phyloP scores from a whole-genome alignment of 345 rosid species.

The Garcia nutans region DNA sequence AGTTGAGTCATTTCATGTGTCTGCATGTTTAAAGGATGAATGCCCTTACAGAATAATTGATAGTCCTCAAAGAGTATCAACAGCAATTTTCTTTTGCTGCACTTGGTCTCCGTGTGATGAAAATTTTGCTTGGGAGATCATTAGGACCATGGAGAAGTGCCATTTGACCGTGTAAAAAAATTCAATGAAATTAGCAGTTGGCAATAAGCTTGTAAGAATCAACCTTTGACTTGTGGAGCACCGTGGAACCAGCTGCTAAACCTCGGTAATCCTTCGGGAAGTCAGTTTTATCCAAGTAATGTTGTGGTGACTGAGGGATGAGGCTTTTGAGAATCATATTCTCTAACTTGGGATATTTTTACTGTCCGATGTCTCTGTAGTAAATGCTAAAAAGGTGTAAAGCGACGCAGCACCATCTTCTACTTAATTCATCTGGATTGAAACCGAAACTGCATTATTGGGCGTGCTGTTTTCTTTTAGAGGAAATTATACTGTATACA shows the following conservation, averaged over 20 bases:
- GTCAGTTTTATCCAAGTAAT: neutral
- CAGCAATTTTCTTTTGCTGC: slow-evolving; percentile 61
- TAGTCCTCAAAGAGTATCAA: slow-evolving; percentile 8
- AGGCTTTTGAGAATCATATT: neutral
- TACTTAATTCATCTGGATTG: neutral
- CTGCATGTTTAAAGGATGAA: slow-evolving; percentile 47
- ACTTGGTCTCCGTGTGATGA: slow-evolving; percentile 66
- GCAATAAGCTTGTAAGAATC: neutral
- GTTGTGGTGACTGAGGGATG: neutral
- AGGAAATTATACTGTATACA: too few species aligned
- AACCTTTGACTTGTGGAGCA: neutral
- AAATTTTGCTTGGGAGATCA: slow-evolving; percentile 69
- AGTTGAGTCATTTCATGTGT: slow-evolving; percentile 51
- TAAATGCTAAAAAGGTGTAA: neutral
- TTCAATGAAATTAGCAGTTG: neutral
- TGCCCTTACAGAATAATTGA: slow-evolving; percentile 50
- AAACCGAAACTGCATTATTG: neutral
- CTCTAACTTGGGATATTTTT: neutral
- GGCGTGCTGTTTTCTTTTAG: neutral
- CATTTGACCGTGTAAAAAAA: slow-evolving; percentile 2
- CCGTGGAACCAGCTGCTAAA: neutral
- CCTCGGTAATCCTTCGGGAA: neutral
- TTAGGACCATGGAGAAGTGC: slow-evolving; percentile 38
- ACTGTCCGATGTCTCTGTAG: neutral
- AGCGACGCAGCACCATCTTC: neutral